phyloP scores from a whole-genome alignment of 2,329 filamentous ascomycete species.

The Fusarium sp. region DNA sequence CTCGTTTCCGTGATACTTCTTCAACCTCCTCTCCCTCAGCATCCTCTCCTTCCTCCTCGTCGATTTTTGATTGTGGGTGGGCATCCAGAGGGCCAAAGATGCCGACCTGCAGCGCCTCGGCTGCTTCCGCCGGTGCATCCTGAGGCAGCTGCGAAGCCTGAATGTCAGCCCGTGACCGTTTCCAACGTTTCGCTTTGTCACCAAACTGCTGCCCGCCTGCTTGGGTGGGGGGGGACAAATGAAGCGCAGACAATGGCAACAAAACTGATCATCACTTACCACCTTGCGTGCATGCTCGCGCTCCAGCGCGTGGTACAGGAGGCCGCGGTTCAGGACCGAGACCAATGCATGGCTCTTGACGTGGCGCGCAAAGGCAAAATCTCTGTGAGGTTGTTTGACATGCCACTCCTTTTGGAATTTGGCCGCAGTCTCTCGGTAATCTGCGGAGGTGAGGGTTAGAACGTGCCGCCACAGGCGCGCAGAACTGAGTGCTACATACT shows the following conservation, averaged over 20 bases:
- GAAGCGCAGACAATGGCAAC: constrained; percentile 12
- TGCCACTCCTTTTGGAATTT: constrained; percentile 78
- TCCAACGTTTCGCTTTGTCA: constrained; percentile 33
- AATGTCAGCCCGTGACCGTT: constrained; percentile 42
- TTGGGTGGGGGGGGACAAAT: constrained; percentile 17
- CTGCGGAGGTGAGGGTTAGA: constrained; percentile 54
- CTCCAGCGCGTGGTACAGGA: constrained; percentile 70
- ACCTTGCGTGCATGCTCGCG: constrained; percentile 63
- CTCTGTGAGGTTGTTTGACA: constrained; percentile 69
- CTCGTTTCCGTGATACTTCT: constrained; percentile 63
- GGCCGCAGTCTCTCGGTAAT: constrained; percentile 75
- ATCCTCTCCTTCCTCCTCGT: constrained; percentile 51
- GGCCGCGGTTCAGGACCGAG: constrained; percentile 71
- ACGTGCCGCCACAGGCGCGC: constrained; percentile 29
- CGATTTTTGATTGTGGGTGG: constrained; percentile 56
- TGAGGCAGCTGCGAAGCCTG: constrained; percentile 59
- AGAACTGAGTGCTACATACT: constrained; percentile 61
- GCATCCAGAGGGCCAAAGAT: constrained; percentile 68
- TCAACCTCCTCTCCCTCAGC: constrained; percentile 52
- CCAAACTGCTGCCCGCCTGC: constrained; percentile 22
- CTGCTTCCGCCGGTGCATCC: constrained; percentile 59
- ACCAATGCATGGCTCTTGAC: constrained; percentile 74
- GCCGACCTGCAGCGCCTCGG: constrained; percentile 61
- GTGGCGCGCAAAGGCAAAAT: constrained; percentile 73
- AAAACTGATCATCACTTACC: constrained; percentile 53